Conservation (phyloP, 2,329 filamentous ascomycete genomes). For the Sporothrix mexicana region DNA sequence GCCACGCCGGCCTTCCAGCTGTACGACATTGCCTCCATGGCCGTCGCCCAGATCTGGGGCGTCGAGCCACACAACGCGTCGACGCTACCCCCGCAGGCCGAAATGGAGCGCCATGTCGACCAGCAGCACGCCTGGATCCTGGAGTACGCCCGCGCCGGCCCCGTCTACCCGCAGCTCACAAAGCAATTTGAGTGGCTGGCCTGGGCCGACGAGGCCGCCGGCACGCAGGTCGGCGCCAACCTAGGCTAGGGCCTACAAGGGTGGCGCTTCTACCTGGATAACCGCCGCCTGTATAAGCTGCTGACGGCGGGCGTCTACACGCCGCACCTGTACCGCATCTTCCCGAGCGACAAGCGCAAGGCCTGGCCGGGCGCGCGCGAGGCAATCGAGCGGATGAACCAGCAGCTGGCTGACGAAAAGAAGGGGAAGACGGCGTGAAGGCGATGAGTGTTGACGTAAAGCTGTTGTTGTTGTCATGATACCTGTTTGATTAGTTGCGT, state of each 20-base stretch:
- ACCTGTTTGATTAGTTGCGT: not conserved
- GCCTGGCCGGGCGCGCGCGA: conserved; percentile 49
- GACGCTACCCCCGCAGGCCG: not conserved
- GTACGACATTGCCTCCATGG: conserved; percentile 53
- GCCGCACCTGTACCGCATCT: conserved; percentile 51
- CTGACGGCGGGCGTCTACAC: conserved; percentile 50
- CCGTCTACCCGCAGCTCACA: conserved; percentile 39
- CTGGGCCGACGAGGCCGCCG: conserved; percentile 52
- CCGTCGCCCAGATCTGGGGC: conserved; percentile 53
- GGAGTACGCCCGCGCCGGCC: conserved; percentile 36
- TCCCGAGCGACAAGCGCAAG: conserved; percentile 50
- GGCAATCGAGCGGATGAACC: conserved; percentile 46
- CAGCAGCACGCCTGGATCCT: conserved; percentile 45
- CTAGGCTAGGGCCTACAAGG: conserved; percentile 47
- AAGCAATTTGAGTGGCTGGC: conserved; percentile 46
- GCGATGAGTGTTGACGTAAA: not conserved
- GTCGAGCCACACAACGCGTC: conserved; percentile 34
- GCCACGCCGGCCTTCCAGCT: conserved; percentile 48
- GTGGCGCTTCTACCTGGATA: conserved; percentile 49
- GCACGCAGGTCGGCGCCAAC: conserved; percentile 48
- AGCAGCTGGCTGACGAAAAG: conserved; percentile 28
- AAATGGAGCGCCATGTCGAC: conserved; percentile 40
- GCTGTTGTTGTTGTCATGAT: not conserved
- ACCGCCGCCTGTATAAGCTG: conserved; percentile 48
- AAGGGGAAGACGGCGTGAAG: not conserved